Percentiles rank a stretch among this genome's conserved stretches.
Evolutionary conservation across 495 filamentous ascomycete genomes (phyloP).

Genomic region (Pyrenula aspistea): DNA sequence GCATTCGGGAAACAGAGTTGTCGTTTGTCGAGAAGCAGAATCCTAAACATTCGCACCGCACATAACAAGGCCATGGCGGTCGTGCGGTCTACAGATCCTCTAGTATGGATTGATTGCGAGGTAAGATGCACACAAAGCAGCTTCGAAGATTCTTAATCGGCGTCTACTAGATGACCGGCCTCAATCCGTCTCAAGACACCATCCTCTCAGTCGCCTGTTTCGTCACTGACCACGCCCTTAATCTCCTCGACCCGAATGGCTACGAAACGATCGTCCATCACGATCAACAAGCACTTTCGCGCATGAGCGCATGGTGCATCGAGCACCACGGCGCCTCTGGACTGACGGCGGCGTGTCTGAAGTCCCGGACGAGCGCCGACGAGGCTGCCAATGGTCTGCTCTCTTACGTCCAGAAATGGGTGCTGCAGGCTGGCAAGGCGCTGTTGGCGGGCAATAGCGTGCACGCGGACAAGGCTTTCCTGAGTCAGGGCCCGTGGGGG

Average conservation of each 20-base stretch:
- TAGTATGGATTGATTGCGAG: slow-evolving; percentile 90
- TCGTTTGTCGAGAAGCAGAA: too few relatives aligned
- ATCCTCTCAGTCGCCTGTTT: slow-evolving; percentile 93
- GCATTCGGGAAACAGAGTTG: background rate
- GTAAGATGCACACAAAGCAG: slow-evolving; percentile 26
- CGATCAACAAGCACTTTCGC: slow-evolving; percentile 51
- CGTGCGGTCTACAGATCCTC: slow-evolving; percentile 40
- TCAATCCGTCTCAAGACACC: slow-evolving; percentile 62
- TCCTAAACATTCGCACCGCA: background rate
- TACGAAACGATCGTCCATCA: slow-evolving; percentile 76
- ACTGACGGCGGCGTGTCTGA: slow-evolving; percentile 63
- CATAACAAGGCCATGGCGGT: slow-evolving; percentile 31
- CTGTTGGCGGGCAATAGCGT: slow-evolving; percentile 86
- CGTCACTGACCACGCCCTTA: slow-evolving; percentile 69
- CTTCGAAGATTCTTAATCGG: slow-evolving; percentile 3
- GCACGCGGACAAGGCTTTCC: slow-evolving; percentile 78
- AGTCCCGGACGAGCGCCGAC: slow-evolving; percentile 58
- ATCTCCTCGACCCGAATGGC: slow-evolving; percentile 63
- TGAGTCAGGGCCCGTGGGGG: slow-evolving; percentile 60
- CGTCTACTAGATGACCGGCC: slow-evolving; percentile 73
- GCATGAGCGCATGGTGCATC: slow-evolving; percentile 66
- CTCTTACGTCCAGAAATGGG: slow-evolving; percentile 58
- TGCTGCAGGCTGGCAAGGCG: slow-evolving; percentile 50
- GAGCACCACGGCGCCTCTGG: slow-evolving; percentile 57
- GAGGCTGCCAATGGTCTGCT: slow-evolving; percentile 63